Percentiles rank a stretch among this genome's conserved stretches.
Conservation (phyloP, 345 rosid species). For the Syzygium jambos region DNA sequence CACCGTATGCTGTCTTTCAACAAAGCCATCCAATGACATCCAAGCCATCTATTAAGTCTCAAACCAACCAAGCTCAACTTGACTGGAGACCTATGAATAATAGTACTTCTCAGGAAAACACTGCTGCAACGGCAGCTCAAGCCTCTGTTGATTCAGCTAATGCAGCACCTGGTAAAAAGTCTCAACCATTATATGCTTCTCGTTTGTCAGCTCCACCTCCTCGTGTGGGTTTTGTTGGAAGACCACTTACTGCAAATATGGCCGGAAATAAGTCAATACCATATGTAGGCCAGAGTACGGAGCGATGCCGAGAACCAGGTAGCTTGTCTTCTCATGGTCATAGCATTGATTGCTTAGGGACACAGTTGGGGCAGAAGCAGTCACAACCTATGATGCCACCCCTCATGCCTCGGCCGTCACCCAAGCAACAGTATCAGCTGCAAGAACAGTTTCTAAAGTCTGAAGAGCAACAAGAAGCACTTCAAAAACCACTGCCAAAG, state of each 20-base stretch:
- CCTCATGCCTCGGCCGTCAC: slow-evolving; percentile 33
- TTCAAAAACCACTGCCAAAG: background rate
- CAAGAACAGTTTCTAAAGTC: background rate
- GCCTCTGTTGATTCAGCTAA: slow-evolving; percentile 33
- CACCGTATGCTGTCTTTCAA: slow-evolving; percentile 40
- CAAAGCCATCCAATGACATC: slow-evolving; percentile 30
- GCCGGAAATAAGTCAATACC: slow-evolving; percentile 39
- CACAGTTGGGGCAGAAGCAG: background rate
- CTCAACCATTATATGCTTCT: slow-evolving; percentile 38
- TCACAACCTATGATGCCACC: slow-evolving; percentile 3
- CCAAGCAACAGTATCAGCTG: slow-evolving; percentile 25
- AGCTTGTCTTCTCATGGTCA: slow-evolving; percentile 36
- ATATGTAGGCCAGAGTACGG: slow-evolving; percentile 41
- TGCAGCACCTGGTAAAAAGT: slow-evolving; percentile 30
- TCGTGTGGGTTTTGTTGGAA: slow-evolving; percentile 37
- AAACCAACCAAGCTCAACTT: slow-evolving; percentile 36
- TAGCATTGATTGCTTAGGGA: slow-evolving; percentile 10
- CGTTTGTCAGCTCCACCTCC: slow-evolving; percentile 26
- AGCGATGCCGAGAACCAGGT: slow-evolving; percentile 53
- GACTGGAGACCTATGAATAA: slow-evolving; percentile 34
- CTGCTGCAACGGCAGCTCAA: slow-evolving; percentile 24
- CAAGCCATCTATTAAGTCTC: slow-evolving; percentile 29
- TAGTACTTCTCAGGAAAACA: background rate
- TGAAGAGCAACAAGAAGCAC: background rate
- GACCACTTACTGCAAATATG: slow-evolving; percentile 28